These are phyloP conservation scores for Albatrellus ellisii DNA, from an alignment of 768 basidiomycete genomes.

Conservation along the genomic window DNA sequence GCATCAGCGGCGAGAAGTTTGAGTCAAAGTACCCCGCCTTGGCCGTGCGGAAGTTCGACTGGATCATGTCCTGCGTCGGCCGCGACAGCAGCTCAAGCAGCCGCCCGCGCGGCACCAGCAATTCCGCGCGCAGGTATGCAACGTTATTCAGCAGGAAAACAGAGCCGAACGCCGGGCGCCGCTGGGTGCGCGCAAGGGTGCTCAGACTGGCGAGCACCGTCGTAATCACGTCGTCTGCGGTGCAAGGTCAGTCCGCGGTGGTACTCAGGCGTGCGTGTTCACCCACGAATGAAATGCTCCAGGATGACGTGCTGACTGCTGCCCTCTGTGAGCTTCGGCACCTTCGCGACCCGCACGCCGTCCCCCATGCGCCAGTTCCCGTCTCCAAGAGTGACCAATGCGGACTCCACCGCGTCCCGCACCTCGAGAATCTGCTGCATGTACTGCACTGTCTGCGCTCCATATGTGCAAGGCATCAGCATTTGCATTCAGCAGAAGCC, in stretches of 20 bases:
- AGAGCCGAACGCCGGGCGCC: conserved; percentile 52
- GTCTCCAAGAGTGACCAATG: conserved; percentile 61
- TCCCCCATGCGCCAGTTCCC: conserved; percentile 93
- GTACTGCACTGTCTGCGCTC: conserved; percentile 52
- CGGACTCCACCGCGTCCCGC: conserved; percentile 49
- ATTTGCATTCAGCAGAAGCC: neutral
- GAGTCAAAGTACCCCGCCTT: conserved; percentile 78
- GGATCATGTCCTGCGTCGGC: conserved; percentile 46
- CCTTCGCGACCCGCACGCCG: conserved; percentile 42
- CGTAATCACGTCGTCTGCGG: conserved; percentile 59
- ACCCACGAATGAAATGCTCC: conserved; percentile 66
- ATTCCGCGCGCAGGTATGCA: conserved; percentile 48
- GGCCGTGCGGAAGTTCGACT: conserved; percentile 63
- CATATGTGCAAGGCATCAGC: neutral
- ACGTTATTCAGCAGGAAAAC: conserved; percentile 77
- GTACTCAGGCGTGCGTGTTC: neutral
- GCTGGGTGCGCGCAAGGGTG: conserved; percentile 44
- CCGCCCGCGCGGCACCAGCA: conserved; percentile 37
- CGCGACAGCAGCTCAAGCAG: conserved; percentile 43
- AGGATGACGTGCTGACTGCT: conserved; percentile 49
- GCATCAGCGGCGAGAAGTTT: conserved; percentile 70
- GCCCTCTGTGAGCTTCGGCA: conserved; percentile 30
- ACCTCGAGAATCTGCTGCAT: conserved; percentile 61
- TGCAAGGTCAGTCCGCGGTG: neutral
- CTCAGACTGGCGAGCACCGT: conserved; percentile 49